These are phyloP conservation scores for Mitragyna speciosa DNA, from an alignment of 257 asterid genomes.

Conservation along the genomic window DNA sequence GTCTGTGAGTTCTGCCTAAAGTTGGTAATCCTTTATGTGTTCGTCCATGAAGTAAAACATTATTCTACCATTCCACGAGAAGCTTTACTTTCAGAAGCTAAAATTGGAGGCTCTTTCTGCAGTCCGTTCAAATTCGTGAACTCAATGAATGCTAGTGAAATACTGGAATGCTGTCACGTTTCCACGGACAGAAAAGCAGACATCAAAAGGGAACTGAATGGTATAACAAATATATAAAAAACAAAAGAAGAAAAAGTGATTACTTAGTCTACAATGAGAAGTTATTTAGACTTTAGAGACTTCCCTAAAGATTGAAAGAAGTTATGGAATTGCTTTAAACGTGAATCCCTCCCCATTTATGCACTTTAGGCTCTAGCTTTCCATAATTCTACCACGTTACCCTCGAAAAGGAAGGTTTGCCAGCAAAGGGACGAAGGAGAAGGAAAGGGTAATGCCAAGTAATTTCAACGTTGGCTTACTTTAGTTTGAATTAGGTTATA, in stretches of 20 bases:
- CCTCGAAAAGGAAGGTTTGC: background rate
- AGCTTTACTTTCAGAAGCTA: background rate
- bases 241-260: constrained; percentile 11
- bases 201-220: background rate
- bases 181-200: background rate
- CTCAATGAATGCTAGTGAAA: no score
- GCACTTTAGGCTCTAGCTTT: constrained; percentile 5
- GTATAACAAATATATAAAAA: background rate
- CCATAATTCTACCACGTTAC: constrained; percentile 2
- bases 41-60: constrained; percentile 2
- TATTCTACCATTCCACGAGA: background rate
- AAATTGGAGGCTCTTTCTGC: background rate
- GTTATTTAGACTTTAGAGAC: background rate
- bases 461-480: no score
- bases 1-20: background rate
- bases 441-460: no score
- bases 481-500: no score
- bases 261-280: constrained; percentile 32
- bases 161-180: constrained; percentile 1
- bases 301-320: background rate
- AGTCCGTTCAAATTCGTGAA: no score
- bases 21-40: constrained; percentile 2
- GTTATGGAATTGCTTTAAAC: background rate
- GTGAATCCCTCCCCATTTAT: background rate
- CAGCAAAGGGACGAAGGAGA: no score